These are phyloP conservation scores for Beauveria rudraprayagi DNA, from an alignment of 2,329 filamentous ascomycete species.

Conservation along the genomic window DNA sequence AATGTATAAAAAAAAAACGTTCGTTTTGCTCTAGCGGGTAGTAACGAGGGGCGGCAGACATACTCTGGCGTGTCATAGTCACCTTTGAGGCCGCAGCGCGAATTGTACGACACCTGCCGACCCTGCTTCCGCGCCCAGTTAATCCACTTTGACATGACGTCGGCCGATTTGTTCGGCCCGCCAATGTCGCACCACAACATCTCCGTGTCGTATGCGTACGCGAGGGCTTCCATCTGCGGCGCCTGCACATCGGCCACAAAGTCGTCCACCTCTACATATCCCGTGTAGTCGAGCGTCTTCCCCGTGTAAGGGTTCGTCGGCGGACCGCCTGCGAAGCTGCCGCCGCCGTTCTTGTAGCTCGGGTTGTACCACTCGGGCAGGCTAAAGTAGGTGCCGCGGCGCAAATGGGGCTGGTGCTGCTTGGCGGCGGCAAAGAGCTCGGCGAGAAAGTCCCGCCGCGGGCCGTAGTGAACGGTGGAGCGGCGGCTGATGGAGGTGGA, in stretches of 20 bases:
- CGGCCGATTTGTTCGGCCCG: constrained; percentile 33
- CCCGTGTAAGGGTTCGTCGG: constrained; percentile 37
- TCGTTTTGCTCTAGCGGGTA: too few relatives aligned
- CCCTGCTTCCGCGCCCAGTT: constrained; percentile 29
- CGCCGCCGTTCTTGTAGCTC: constrained; percentile 34
- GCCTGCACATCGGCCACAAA: constrained; percentile 36
- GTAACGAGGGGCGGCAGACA: not conserved
- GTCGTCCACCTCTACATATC: constrained; percentile 29
- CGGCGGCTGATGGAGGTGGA: constrained; percentile 29
- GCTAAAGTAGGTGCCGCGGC: constrained; percentile 40
- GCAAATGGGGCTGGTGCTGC: constrained; percentile 31
- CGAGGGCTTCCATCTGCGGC: constrained; percentile 38
- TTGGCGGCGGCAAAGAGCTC: constrained; percentile 37
- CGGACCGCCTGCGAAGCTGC: constrained; percentile 29
- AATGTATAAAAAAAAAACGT: too few relatives aligned
- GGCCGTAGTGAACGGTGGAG: constrained; percentile 32
- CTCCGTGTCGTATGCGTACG: constrained; percentile 34
- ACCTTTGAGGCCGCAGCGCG: constrained; percentile 42
- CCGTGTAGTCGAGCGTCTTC: constrained; percentile 33
- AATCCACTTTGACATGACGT: constrained; percentile 35
- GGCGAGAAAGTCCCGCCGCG: constrained; percentile 30
- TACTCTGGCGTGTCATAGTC: constrained; percentile 58
- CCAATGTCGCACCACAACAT: constrained; percentile 44
- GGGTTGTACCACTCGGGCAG: constrained; percentile 44
- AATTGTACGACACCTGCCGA: constrained; percentile 47